phyloP scores from a whole-genome alignment of 2,329 filamentous ascomycete species.

The Calonectria montana region DNA sequence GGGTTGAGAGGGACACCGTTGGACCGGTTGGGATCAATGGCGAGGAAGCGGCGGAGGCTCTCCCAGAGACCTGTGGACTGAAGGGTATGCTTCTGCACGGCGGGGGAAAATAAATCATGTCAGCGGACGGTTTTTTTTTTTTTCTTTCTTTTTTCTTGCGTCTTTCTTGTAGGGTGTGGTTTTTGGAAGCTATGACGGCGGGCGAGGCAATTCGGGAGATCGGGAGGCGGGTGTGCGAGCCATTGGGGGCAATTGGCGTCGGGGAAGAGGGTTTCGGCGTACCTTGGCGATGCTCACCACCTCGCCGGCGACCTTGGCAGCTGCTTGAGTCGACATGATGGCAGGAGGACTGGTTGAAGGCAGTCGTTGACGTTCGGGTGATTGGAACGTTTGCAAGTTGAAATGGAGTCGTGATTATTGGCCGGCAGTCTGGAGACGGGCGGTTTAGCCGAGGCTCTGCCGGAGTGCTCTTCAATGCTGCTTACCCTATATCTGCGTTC shows the following conservation, averaged over 20 bases:
- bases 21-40: constrained; percentile 88
- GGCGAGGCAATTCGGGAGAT: constrained; percentile 31
- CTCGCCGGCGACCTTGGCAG: constrained; percentile 65
- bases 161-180: neutral
- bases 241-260: constrained; percentile 36
- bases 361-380: constrained; percentile 41
- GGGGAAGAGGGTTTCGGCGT: constrained; percentile 37
- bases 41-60: constrained; percentile 78
- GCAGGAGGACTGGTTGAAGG: constrained; percentile 38
- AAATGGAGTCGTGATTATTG: constrained; percentile 45
- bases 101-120: constrained; percentile 30
- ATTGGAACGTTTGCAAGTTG: constrained; percentile 43
- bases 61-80: constrained; percentile 93
- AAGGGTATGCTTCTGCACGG: constrained; percentile 89
- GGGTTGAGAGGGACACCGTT: constrained; percentile 94
- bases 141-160: too few species aligned
- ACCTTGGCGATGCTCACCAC: constrained; percentile 71
- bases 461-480: neutral
- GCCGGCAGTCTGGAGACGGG: constrained; percentile 22
- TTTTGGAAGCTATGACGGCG: neutral
- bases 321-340: constrained; percentile 72
- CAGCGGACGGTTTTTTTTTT: too few species aligned
- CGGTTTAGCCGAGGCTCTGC: constrained; percentile 43
- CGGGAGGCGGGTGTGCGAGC: constrained; percentile 16
- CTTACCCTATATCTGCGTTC: constrained; percentile 32